Evolutionary conservation across 2,329 filamentous ascomycete genomes (phyloP).

Genomic region (Hyphodiscus sp.): DNA sequence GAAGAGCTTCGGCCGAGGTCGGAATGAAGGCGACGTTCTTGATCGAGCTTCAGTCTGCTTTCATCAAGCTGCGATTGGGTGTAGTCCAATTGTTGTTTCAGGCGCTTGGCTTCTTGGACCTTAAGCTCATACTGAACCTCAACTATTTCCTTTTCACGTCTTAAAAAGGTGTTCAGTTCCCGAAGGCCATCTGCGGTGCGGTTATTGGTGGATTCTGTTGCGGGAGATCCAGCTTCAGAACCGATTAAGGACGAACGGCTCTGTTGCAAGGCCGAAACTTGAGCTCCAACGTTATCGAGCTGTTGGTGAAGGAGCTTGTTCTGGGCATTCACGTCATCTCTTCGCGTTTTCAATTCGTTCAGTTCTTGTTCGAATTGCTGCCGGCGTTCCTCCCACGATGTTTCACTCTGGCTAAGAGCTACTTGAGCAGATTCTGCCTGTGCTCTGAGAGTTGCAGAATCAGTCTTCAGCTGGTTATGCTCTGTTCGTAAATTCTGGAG

Average conservation of each 20-base stretch:
- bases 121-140: conserved; percentile 95
- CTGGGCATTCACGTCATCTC: conserved; percentile 80
- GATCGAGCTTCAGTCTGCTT: conserved; percentile 77
- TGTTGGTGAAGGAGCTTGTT: conserved; percentile 89
- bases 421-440: conserved; percentile 83
- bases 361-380: conserved; percentile 81
- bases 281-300: conserved; percentile 72
- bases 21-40: conserved; percentile 72
- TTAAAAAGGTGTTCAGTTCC: conserved; percentile 85
- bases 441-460: conserved; percentile 66
- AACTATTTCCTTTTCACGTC: conserved; percentile 94
- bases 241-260: conserved; percentile 57
- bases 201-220: conserved; percentile 41
- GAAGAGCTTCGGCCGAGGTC: conserved; percentile 68
- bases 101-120: conserved; percentile 76
- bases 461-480: conserved; percentile 73
- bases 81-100: conserved; percentile 87
- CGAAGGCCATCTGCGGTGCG: conserved; percentile 69
- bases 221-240: conserved; percentile 36
- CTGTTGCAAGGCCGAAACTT: conserved; percentile 75
- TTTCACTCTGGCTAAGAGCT: conserved; percentile 70
- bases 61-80: conserved; percentile 84
- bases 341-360: conserved; percentile 66
- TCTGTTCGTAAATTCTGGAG: conserved; percentile 74
- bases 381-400: conserved; percentile 80